Percentiles rank a stretch among this genome's conserved stretches.
These are phyloP conservation scores for Fomes fomentarius DNA, from an alignment of 1,284 basidiomycete species.

Conservation along the genomic window DNA sequence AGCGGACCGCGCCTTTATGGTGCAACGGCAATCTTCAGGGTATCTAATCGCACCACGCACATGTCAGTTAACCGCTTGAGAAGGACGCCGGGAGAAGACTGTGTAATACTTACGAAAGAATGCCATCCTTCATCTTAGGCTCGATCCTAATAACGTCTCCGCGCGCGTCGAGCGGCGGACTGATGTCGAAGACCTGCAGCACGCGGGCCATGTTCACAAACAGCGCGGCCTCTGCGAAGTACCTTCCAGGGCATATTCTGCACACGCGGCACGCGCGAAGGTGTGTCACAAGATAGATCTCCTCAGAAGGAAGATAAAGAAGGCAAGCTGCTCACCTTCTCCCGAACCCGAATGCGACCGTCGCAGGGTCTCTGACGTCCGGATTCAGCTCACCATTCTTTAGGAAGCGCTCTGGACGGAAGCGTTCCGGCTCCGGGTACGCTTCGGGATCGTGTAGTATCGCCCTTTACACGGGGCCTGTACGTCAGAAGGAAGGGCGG, in stretches of 20 bases:
- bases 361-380: conserved; percentile 17
- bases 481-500: background rate
- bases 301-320: too few relatives aligned
- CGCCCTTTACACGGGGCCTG: conserved; percentile 11
- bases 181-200: conserved; percentile 27
- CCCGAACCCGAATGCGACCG: conserved; percentile 25
- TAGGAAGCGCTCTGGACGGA: conserved; percentile 28
- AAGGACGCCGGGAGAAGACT: background rate
- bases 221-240: conserved; percentile 22
- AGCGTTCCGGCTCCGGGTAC: conserved; percentile 27
- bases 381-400: conserved; percentile 22
- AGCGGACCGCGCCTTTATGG: conserved; percentile 19
- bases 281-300: too few relatives aligned
- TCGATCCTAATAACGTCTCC: conserved; percentile 13
- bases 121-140: conserved; percentile 22
- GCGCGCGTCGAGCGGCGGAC: conserved; percentile 15
- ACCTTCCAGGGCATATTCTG: conserved; percentile 26
- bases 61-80: background rate
- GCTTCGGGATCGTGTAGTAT: conserved; percentile 25
- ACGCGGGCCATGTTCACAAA: conserved; percentile 24
- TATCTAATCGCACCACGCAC: conserved; percentile 7
- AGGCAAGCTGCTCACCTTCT: conserved; percentile 13
- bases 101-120: conserved; percentile 17
- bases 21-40: conserved; percentile 23
- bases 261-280: too few relatives aligned